phyloP scores from a whole-genome alignment of 2,329 filamentous ascomycete genomes.

The Trichoderma atroviride region DNA sequence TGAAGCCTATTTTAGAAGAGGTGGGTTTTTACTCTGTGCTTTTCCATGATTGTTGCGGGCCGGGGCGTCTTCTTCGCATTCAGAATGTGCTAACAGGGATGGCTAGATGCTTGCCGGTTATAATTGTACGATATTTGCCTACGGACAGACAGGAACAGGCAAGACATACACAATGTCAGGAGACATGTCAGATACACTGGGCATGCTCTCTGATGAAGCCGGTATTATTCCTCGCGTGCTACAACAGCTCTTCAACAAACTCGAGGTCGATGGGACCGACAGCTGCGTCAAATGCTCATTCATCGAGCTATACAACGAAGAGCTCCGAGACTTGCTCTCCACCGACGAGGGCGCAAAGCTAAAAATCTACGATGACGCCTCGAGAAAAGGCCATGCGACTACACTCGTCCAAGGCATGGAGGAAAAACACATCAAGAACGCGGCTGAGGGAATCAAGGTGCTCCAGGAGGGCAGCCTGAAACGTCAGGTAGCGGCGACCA shows the following conservation, averaged over 20 bases:
- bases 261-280: conserved; percentile 77
- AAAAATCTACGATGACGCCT: conserved; percentile 93
- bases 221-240: conserved; percentile 94
- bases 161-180: conserved; percentile 99
- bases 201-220: conserved; percentile 85
- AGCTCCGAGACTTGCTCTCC: conserved; percentile 85
- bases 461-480: conserved; percentile 88
- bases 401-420: conserved; percentile 98
- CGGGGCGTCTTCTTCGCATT: not conserved
- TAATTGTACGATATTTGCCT: conserved; percentile 98
- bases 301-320: conserved; percentile 98
- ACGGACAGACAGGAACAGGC: conserved; percentile 95
- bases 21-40: conserved; percentile 49
- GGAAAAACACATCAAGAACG: conserved; percentile 86
- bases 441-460: conserved; percentile 82
- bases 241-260: conserved; percentile 81
- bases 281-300: conserved; percentile 96
- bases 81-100: conserved; percentile 21
- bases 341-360: conserved; percentile 81
- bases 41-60: not conserved
- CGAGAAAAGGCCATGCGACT: conserved; percentile 78
- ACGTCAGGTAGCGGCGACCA: conserved; percentile 98
- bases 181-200: conserved; percentile 86
- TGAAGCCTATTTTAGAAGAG: conserved; percentile 89
- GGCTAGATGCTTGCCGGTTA: conserved; percentile 84